Base-by-base conservation (phyloP, 129 eudicot species). In the Erigeron canadensis region DNA sequence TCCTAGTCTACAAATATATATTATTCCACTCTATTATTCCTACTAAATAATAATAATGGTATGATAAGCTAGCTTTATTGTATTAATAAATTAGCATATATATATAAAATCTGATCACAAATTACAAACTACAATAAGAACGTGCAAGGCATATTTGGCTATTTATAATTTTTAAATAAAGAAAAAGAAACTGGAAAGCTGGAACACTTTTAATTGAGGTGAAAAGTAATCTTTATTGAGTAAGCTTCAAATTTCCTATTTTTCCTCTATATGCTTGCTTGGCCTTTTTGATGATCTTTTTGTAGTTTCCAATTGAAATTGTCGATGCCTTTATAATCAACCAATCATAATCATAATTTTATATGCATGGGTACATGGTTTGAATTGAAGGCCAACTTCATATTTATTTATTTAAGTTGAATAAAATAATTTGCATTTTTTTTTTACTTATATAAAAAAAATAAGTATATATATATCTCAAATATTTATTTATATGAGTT, bases 61-160 rank as follows among this genome's bases (percentile, higher is more conserved):
- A 34, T 11, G 43, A 72, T 72, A 46, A 16, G 43, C 47, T 41
- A 16, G 43, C 47, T 41, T 71, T 44, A 58, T 45, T n/a, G 67
- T 72, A 45, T 72, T 59, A 44, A 43, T 19, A 43, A 53, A 28
- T 28, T 23, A 23, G 2, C 2, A n/a, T n/a, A n/a, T 28, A 28
- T 1, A 28, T 28, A 28, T 28, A 28, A 43, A 43, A 58, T 43
- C 4, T 43, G 45, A 71, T 55, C 75, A 70, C 66, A 47, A 41
- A 22, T 61, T 58, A 60, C 59, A 28, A 58, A 9, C 22, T 16
- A 15, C 67, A 3, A 58, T 58, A 58, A 57, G 55, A 72, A 72
- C 76, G 76, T 72, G 76, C 69, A 28, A 45, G 60, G 68, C 76
- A 72, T 60, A 23, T 72, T 44, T 43, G 34, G 34, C n/a, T 71